phyloP scores from a whole-genome alignment of 768 basidiomycete genomes.

The Suillus spraguei region DNA sequence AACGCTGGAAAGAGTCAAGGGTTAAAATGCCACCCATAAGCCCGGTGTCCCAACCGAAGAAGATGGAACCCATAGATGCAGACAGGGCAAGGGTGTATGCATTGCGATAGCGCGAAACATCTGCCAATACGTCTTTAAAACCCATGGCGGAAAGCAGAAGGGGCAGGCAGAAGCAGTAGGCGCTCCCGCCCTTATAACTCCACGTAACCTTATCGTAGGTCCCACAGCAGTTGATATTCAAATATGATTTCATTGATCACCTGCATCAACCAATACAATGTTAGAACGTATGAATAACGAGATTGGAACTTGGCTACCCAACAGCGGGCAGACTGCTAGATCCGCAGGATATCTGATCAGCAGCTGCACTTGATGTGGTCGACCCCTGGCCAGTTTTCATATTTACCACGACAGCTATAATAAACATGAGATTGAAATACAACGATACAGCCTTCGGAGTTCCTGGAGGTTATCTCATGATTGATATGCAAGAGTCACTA shows the following conservation, averaged over 20 bases:
- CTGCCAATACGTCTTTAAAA: slow-evolving; percentile 22
- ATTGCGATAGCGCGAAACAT: slow-evolving; percentile 35
- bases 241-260: neutral
- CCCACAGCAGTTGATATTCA: neutral
- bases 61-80: slow-evolving; percentile 45
- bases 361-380: neutral
- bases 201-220: neutral
- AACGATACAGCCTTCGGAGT: neutral
- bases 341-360: too few species aligned
- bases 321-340: too few species aligned
- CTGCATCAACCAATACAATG: neutral
- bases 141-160: slow-evolving; percentile 18
- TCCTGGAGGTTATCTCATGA: neutral
- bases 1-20: slow-evolving; percentile 42
- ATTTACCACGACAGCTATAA: neutral
- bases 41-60: slow-evolving; percentile 49
- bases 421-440: neutral
- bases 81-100: slow-evolving; percentile 43
- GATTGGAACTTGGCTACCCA: too few species aligned
- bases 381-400: neutral
- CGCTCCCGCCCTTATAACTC: neutral
- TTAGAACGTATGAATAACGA: too few species aligned
- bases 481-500: neutral
- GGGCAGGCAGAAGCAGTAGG: neutral
- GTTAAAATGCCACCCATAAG: slow-evolving; percentile 48